Evolutionary conservation across 169 alveolate species (phyloP), one percentile per base, ranked within the genome.

Genomic region (Theileria orientalis): DNA sequence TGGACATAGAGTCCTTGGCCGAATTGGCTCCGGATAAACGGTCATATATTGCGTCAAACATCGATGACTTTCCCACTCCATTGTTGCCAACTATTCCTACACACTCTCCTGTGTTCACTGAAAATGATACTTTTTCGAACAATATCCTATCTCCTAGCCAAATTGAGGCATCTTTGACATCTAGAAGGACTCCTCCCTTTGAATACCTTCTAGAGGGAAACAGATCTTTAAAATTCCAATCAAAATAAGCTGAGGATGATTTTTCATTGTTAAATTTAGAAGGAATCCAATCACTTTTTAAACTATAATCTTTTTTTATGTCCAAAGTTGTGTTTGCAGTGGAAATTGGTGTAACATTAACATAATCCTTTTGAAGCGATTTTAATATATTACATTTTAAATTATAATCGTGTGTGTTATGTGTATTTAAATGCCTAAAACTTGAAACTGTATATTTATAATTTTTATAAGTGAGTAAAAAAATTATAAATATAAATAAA

Each of bases 11-110:
- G 3, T n/a, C 29, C 13, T 19, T 59, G 0, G 54, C 47, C 6
- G 71, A 8, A n/a, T 61, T 46, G 6, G 19, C 23, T 13, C 83
- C 80, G 44, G 74, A 64, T 1, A 78, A 35, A 11, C 72, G 9
- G 9, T 70, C 27, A 57, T 78, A 69, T 3, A 78, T 21, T 5
- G 83, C 63, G 44, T 89, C 83, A 37, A 89, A 70, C 51, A 89
- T 71, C 19, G 86, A 73, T n/a, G 91, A 73, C 63, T 89, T 89
- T 3, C 93, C 93, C 37, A 69, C 76, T 23, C 93, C 93, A 89
- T 89, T 89, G 60, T 89, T 89, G 1, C 93, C 93, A 27, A 89
- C 77, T 16, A 89, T 74, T 19, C 93, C 92, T 8, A 89, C 70
- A 60, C 93, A 84, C 25, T 89, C 93, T 6, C 90, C 85, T 46